Base-by-base conservation (phyloP, 768 basidiomycete species). In the Daedaleopsis sinensis region DNA sequence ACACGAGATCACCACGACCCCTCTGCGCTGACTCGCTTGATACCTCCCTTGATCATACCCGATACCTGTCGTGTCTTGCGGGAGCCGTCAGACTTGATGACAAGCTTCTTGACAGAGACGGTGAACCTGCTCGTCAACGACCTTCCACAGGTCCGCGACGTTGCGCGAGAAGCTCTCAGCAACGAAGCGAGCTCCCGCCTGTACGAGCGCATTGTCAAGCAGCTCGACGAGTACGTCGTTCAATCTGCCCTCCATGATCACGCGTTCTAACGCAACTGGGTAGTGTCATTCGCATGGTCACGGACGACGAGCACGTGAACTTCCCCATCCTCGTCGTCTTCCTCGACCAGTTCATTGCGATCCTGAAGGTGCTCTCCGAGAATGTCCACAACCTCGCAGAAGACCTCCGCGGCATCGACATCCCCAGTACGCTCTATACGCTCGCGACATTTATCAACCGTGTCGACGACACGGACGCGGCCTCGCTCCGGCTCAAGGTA, bases 331-430 rank as follows among this genome's bases (percentile, higher is more conserved):
- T 80, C 38, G 66, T 79, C 9, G 62, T 89, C 36, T 87, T 93
- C 70, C 76, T 91, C 19, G 93, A 94, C 36, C 92, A 96, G 88
- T 85, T 89, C 62, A 84, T 92, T 52, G 79, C 85, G 0, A 85
- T 96, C 32, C 75, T 96, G 50, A 91, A 90, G 67, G 80, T 90
- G 9, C 80, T 93, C 48, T 80, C 92, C n/a, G 92, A 94, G 59
- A 91, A 90, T 60, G 79, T 82, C 18, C 80, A 85, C 48, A 77
- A 80, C 35, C 43, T 63, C 10, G 73, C 83, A 24, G 86, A 90
- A 55, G 87, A 90, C 52, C 73, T 85, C 15, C 78, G 84, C 65
- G 82, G 79, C 60, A 82, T 88, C 35, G 88, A 91, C 68, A 78
- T 90, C n/a, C 83, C 82, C 52, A 78, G 82, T 11, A 82, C 82